Conservation (phyloP, 306 rosid species). For the Sphenostylis stenocarpa region DNA sequence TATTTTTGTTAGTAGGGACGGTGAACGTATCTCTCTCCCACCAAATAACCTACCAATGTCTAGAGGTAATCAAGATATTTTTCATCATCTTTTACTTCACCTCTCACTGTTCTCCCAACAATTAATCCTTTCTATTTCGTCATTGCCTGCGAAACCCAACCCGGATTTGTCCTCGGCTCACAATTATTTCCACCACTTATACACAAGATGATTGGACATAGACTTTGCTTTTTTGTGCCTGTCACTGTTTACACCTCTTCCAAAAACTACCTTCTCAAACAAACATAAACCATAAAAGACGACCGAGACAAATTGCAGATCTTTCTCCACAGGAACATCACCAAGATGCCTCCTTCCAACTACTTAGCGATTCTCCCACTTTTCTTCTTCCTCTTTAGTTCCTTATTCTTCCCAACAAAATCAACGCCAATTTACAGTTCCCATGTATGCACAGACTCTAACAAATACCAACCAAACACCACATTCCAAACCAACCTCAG, state of each 20-base stretch:
- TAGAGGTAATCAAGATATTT: background rate
- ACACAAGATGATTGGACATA: background rate
- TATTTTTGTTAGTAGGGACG: too few relatives aligned
- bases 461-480: constrained; percentile 42
- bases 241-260: background rate
- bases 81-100: too few relatives aligned
- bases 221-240: background rate
- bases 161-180: background rate
- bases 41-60: background rate
- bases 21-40: too few relatives aligned
- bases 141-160: background rate
- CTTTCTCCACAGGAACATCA: constrained; percentile 6
- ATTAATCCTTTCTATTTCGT: background rate
- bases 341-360: constrained; percentile 24
- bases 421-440: constrained; percentile 21
- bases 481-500: constrained; percentile 46
- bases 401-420: background rate
- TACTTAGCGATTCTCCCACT: constrained; percentile 8
- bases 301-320: background rate
- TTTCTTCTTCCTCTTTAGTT: constrained; percentile 20
- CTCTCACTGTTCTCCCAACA: background rate
- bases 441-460: constrained; percentile 25
- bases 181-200: background rate
- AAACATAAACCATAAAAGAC: background rate
- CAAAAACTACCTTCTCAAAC: background rate